Percentiles rank a stretch among this genome's conserved stretches.
Conservation (phyloP, 176 grass and related monocot species). For the Calamus simplicifolius region DNA sequence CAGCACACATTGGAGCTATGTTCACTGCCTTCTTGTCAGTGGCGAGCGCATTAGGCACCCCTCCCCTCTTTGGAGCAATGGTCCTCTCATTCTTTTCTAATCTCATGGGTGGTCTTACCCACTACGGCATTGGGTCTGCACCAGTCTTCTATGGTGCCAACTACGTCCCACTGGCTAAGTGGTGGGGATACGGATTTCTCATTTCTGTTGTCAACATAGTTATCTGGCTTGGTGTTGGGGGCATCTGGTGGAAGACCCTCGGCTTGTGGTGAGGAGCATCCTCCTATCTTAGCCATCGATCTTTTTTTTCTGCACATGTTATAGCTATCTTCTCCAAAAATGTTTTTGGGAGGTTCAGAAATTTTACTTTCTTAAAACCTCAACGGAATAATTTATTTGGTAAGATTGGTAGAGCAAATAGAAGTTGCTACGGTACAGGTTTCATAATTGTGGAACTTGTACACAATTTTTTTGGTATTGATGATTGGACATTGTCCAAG, state of each 20-base stretch:
- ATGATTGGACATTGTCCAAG: background rate
- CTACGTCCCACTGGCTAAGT: slow-evolving; percentile 72
- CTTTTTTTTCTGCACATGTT: background rate
- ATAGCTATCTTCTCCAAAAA: background rate
- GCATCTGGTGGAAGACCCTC: slow-evolving; percentile 96
- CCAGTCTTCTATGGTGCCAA: slow-evolving; percentile 84
- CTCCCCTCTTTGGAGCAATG: slow-evolving; percentile 66
- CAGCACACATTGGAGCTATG: slow-evolving; percentile 96
- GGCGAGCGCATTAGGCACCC: slow-evolving; percentile 71
- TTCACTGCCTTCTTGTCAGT: slow-evolving; percentile 93
- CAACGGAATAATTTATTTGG: no score
- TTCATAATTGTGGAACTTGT: background rate
- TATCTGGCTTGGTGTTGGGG: slow-evolving; percentile 79
- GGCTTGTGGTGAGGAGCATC: slow-evolving; percentile 76
- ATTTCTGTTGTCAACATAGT: slow-evolving; percentile 80
- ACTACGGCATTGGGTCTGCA: slow-evolving; percentile 92
- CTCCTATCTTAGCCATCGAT: background rate
- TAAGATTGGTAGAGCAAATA: background rate
- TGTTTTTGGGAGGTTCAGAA: background rate
- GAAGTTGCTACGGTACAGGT: background rate
- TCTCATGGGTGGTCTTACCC: slow-evolving; percentile 85
- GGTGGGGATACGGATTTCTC: slow-evolving; percentile 94
- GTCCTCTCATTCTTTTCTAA: slow-evolving; percentile 92
- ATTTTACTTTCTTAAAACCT: background rate
- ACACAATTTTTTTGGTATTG: background rate